Conservation (phyloP, 345 rosid species). For the Brassica incana region DNA sequence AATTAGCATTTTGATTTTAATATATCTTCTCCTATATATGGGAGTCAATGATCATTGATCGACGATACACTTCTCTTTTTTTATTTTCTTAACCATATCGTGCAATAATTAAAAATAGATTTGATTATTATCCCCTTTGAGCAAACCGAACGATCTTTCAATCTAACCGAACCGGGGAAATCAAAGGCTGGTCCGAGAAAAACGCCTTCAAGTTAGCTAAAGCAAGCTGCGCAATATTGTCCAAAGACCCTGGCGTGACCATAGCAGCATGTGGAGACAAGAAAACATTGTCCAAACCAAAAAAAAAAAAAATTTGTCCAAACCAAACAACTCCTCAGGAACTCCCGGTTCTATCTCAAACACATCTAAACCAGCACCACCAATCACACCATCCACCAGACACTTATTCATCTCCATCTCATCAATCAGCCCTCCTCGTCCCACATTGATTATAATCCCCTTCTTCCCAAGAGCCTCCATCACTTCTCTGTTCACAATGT, state of each 20-base stretch:
- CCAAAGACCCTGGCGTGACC: constrained; percentile 53
- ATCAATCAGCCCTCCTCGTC: no score
- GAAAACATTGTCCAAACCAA: constrained; percentile 40
- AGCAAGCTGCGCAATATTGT: constrained; percentile 40
- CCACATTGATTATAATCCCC: no score
- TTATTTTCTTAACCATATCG: not conserved
- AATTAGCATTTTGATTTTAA: no score
- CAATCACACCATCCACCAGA: constrained; percentile 44
- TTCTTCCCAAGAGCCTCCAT: no score
- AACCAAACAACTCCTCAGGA: constrained; percentile 47
- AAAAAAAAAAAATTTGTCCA: constrained; percentile 43
- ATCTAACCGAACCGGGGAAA: not conserved
- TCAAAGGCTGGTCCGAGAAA: constrained; percentile 50
- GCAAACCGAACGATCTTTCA: constrained; percentile 14
- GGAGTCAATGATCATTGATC: no score
- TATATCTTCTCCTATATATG: no score
- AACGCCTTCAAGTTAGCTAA: constrained; percentile 65
- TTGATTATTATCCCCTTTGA: not conserved
- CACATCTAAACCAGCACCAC: constrained; percentile 83
- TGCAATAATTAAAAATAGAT: not conserved
- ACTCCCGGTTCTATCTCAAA: constrained; percentile 70
- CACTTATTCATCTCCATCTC: no score
- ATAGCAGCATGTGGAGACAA: constrained; percentile 62
- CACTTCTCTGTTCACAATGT: no score
- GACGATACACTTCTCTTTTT: not conserved